A percentile compares a stretch with the other conserved stretches of the same genome.
Evolutionary conservation across 169 alveolate genomes (phyloP).

Genomic region (Neospora caninum): DNA sequence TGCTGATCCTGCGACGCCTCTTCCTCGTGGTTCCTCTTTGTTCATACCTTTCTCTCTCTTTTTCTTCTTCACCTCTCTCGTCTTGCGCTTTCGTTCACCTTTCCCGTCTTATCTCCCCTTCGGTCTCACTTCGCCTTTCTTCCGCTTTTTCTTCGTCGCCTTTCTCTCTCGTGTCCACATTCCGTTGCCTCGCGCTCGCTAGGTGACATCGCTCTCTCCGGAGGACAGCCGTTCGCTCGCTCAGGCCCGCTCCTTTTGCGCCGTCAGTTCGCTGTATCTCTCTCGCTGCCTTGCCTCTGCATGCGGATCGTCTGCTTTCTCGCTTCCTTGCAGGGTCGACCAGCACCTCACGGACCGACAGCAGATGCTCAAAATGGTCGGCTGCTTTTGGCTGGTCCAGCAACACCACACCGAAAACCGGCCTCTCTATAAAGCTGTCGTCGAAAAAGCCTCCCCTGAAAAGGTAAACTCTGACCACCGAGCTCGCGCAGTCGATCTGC

Average conservation of each 20-base stretch:
- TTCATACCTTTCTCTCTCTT: too few species aligned
- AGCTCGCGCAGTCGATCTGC: neutral
- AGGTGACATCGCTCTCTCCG: too few species aligned
- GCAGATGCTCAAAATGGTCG: neutral
- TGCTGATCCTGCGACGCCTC: too few species aligned
- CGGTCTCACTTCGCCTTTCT: too few species aligned
- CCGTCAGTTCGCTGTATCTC: too few species aligned
- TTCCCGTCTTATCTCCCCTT: too few species aligned
- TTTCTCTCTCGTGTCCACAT: neutral
- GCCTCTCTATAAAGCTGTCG: neutral
- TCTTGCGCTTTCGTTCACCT: neutral
- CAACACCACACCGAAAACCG: neutral
- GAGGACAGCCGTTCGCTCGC: too few species aligned
- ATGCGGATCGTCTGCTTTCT: neutral
- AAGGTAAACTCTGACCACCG: neutral
- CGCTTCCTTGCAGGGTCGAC: neutral
- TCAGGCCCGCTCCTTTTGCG: too few species aligned
- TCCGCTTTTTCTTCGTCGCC: too few species aligned
- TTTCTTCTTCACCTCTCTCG: neutral
- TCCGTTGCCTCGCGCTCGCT: too few species aligned
- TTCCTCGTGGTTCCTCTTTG: too few species aligned
- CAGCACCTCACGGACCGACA: neutral
- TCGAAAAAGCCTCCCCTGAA: neutral
- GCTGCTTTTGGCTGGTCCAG: neutral
- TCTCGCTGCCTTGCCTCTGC: neutral